Conservation (phyloP, 139 green algal species). For the Closterium sp. region DNA sequence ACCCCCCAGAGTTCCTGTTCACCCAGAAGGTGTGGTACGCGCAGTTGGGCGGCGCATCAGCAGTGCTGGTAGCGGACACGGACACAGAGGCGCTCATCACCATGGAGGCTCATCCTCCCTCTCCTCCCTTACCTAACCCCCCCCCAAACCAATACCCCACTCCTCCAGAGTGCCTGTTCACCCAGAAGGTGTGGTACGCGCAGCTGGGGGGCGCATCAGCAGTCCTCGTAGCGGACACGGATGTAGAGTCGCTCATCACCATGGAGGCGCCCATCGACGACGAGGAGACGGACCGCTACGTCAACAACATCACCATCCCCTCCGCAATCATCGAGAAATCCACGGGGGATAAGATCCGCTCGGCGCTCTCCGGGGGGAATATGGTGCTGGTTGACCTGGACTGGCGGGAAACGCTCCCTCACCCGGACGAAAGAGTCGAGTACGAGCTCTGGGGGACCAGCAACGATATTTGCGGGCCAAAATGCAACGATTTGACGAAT, state of each 20-base stretch:
- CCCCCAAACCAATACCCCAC: no score
- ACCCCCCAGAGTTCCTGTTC: conserved; percentile 58
- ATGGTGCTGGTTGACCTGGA: conserved; percentile 70
- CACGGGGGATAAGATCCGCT: conserved; percentile 68
- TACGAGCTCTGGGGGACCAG: conserved; percentile 94
- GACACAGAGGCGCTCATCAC: conserved; percentile 71
- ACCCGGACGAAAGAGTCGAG: conserved; percentile 62
- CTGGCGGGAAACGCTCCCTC: conserved; percentile 77
- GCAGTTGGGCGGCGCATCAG: conserved; percentile 78
- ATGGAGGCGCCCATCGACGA: conserved; percentile 67
- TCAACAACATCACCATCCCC: conserved; percentile 74
- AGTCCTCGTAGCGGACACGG: conserved; percentile 68
- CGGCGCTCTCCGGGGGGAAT: conserved; percentile 58
- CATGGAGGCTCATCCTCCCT: conserved; percentile 72
- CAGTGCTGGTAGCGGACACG: conserved; percentile 69
- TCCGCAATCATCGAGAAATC: conserved; percentile 73
- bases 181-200: conserved; percentile 83
- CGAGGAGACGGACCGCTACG: background rate
- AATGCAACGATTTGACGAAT: conserved; percentile 71
- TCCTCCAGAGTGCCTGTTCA: conserved; percentile 74
- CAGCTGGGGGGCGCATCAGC: conserved; percentile 80
- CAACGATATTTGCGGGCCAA: conserved; percentile 76
- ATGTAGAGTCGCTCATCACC: conserved; percentile 70
- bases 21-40: conserved; percentile 83
- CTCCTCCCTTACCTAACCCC: no score